Base-by-base conservation (phyloP, 2,329 filamentous ascomycete genomes). In the Sphaerulina populicola region DNA sequence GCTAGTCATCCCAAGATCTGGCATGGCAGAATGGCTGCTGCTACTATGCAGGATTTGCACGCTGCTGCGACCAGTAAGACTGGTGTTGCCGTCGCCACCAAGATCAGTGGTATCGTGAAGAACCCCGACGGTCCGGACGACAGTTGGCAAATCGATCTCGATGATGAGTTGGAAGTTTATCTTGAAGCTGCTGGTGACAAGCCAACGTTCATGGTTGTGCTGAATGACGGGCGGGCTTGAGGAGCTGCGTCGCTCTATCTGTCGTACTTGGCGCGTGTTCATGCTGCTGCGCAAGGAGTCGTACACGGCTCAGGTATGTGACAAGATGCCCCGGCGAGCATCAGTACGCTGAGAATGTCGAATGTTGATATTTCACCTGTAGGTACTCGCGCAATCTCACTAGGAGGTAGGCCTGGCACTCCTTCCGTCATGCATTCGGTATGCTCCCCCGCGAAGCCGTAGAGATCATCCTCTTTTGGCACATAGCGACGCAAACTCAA, bases 151-250 rank as follows among this genome's bases (percentile, higher is more conserved):
- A 83, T 91, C 59, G 82, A 83, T 49, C 76, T 82, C 37, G 83
- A 90, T 60, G 78, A 81, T 55, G 85, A 91, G 69, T 66, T 93
- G 55, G 77, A 77, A 53, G 83, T 82, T 0, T 91, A 90, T 68
- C 67, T 93, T 7, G 57, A 56, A 58, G 74, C 77, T 42, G 83
- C 86, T 63, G 73, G 83, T 23, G 71, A 78, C 63, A 80, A 80
- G 62, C 74, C 74, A 11, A 75, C 71, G 5, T 80, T 82, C 51
- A 49, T 61, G 36, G 64, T 68, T 12, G 51, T 59, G 47, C 49
- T 67, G 37, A 60, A 61, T 23, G 60, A 56, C 23, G 62, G 60
- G 29, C 36, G 45, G 9, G 45, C 23, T 10, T n/a, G 30, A 47
- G 33, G 21, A 30, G 5, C 4, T 30, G 9, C 18, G 18, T 18